Conservation (phyloP, 2,329 filamentous ascomycete genomes). For the Teratosphaeria zuluensis region DNA sequence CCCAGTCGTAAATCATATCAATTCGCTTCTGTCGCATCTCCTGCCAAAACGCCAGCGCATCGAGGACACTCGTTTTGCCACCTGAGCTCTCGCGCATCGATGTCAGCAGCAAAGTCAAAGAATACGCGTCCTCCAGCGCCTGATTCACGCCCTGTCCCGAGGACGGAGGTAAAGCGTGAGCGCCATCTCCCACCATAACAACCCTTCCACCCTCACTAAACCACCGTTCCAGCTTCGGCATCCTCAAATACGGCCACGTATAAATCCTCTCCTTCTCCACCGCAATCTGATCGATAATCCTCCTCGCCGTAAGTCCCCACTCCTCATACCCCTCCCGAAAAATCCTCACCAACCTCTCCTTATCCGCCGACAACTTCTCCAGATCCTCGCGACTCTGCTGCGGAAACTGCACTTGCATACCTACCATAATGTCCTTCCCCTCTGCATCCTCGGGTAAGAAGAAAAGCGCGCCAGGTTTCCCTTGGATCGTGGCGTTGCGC, state of each 20-base stretch:
- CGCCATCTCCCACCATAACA: slow-evolving; percentile 48
- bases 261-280: slow-evolving; percentile 9
- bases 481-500: slow-evolving; percentile 27
- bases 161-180: slow-evolving; percentile 45
- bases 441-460: slow-evolving; percentile 29
- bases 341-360: slow-evolving; percentile 9
- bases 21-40: slow-evolving; percentile 14
- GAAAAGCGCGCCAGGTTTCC: slow-evolving; percentile 28
- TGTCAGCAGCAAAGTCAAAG: slow-evolving; percentile 32
- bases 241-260: slow-evolving; percentile 21
- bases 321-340: slow-evolving; percentile 9
- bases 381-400: slow-evolving; percentile 26
- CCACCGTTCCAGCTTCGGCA: slow-evolving; percentile 37
- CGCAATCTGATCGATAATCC: slow-evolving; percentile 13
- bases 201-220: slow-evolving; percentile 32
- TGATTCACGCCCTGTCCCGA: slow-evolving; percentile 46
- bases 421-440: slow-evolving; percentile 27
- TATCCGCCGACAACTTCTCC: slow-evolving; percentile 24
- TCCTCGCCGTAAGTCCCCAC: slow-evolving; percentile 12
- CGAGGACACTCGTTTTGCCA: slow-evolving; percentile 1
- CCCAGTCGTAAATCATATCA: slow-evolving; percentile 14
- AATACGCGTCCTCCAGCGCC: slow-evolving; percentile 46
- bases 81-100: neutral
- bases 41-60: slow-evolving; percentile 14
- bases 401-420: slow-evolving; percentile 26